phyloP scores from a whole-genome alignment of 139 green algal genomes.

The Diplosphaera chodatii region DNA sequence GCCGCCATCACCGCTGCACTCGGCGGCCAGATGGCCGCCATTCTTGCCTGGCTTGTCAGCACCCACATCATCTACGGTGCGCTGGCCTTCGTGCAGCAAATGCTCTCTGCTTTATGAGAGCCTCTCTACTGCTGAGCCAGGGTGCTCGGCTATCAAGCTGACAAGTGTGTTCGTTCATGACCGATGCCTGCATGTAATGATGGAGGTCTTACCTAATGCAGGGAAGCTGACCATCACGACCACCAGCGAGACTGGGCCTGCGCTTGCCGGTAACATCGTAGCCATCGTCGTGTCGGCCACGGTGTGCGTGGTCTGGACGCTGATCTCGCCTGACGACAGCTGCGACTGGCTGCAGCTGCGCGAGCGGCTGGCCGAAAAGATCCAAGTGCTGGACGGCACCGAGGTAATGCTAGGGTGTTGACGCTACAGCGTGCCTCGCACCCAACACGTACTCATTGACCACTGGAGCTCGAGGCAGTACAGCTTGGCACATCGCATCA shows the following conservation, averaged over 20 bases:
- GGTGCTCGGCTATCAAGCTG: background rate
- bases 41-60: slow-evolving; percentile 37
- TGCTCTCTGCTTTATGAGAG: background rate
- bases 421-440: too few relatives aligned
- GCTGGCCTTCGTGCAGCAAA: background rate
- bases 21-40: background rate
- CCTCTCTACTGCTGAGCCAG: too few relatives aligned
- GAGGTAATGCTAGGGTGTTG: background rate
- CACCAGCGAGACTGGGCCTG: slow-evolving; percentile 28
- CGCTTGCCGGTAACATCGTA: slow-evolving; percentile 55
- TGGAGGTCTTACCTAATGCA: slow-evolving; percentile 3
- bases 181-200: background rate
- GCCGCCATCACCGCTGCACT: slow-evolving; percentile 6
- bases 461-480: too few relatives aligned
- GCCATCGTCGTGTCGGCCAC: slow-evolving; percentile 59
- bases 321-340: slow-evolving; percentile 1
- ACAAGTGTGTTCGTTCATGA: background rate
- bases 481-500: too few relatives aligned
- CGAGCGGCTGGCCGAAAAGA: background rate
- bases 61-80: slow-evolving; percentile 16
- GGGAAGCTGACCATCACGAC: slow-evolving; percentile 54
- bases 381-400: slow-evolving; percentile 35
- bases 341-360: background rate
- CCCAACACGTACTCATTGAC: too few relatives aligned
- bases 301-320: slow-evolving; percentile 39